phyloP scores from a whole-genome alignment of 2,329 filamentous ascomycete genomes.

The Karstenula rhodostoma region DNA sequence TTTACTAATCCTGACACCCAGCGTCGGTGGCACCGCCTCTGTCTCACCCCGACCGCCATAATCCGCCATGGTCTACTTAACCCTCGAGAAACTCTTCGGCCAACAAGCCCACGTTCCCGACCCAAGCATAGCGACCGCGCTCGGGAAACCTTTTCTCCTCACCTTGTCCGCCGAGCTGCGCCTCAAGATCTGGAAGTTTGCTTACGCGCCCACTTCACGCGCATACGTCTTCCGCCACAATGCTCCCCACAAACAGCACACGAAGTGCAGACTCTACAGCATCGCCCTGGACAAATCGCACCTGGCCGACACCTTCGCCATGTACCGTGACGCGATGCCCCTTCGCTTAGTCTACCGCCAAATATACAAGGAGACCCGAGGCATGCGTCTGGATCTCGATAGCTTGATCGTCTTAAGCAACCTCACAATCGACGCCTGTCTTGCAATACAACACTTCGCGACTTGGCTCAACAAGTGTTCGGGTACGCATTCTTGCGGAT shows the following conservation, averaged over 20 bases:
- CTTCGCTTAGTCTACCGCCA: too few species aligned
- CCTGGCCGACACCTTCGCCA: too few species aligned
- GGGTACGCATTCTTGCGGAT: background rate
- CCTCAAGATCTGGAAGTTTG: background rate
- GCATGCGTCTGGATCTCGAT: background rate
- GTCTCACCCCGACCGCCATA: background rate
- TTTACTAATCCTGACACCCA: too few species aligned
- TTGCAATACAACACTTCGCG: background rate
- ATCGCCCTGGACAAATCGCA: background rate
- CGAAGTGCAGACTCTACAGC: background rate
- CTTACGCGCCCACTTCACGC: background rate
- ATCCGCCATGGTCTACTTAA: background rate
- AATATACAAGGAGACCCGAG: background rate
- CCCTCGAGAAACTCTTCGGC: background rate
- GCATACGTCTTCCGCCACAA: background rate
- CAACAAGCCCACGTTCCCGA: background rate
- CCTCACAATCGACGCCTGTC: background rate
- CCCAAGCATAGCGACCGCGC: background rate
- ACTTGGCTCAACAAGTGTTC: background rate
- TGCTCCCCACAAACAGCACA: background rate
- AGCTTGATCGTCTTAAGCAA: background rate
- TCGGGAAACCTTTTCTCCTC: background rate
- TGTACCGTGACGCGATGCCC: too few species aligned
- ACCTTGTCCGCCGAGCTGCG: background rate
- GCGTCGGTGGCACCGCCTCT: too few species aligned